Evolutionary conservation across 1,284 basidiomycete species (phyloP).

Genomic region (Athelia psychrophila): DNA sequence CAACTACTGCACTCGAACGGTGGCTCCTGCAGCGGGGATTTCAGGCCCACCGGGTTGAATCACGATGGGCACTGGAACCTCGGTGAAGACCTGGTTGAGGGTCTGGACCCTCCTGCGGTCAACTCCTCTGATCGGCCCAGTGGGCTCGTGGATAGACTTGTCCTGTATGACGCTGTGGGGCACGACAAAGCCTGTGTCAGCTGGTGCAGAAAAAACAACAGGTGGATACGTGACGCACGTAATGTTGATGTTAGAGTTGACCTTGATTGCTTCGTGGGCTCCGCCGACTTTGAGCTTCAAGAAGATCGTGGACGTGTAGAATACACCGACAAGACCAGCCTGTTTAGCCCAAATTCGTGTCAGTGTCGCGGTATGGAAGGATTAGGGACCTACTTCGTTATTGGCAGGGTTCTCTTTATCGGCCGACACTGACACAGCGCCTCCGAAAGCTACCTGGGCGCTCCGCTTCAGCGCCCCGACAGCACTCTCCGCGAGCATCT

Average conservation of each 20-base stretch:
- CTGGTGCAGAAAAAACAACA: not conserved
- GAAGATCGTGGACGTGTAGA: not conserved
- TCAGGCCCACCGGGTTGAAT: too few relatives aligned
- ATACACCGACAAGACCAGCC: conserved; percentile 22
- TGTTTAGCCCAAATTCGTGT: conserved; percentile 1
- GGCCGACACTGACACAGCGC: conserved; percentile 19
- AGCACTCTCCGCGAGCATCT: conserved; percentile 22
- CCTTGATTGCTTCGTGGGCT: not conserved
- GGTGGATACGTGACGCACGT: not conserved
- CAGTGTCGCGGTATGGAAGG: conserved; percentile 1
- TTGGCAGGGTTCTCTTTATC: conserved; percentile 7
- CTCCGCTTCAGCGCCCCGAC: conserved; percentile 14
- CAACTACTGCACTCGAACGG: too few relatives aligned
- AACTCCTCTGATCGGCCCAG: not conserved
- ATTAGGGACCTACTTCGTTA: not conserved
- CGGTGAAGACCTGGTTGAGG: not conserved
- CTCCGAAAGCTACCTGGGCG: conserved; percentile 21
- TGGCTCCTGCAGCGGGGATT: too few relatives aligned
- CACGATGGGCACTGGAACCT: not conserved
- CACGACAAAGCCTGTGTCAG: not conserved
- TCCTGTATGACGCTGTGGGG: not conserved
- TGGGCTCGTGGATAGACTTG: not conserved
- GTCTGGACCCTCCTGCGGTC: conserved; percentile 1
- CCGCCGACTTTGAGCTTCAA: not conserved
- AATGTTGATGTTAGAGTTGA: not conserved